Percentiles rank a stretch among this genome's conserved stretches.
Evolutionary conservation across 2,329 filamentous ascomycete genomes (phyloP).

Genomic region (Pochonia chlamydosporia): DNA sequence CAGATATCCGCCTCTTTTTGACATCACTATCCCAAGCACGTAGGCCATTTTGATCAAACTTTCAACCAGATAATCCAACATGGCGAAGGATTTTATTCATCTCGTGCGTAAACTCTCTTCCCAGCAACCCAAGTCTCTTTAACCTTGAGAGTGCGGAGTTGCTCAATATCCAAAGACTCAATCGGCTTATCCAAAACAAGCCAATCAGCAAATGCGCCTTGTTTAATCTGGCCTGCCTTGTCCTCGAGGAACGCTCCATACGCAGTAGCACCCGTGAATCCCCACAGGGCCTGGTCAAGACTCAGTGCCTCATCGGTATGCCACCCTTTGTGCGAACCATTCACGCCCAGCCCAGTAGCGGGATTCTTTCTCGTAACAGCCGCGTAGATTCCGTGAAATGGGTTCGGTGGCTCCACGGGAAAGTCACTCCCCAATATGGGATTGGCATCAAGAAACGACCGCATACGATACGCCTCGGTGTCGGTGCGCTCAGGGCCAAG

Average conservation of each 20-base stretch:
- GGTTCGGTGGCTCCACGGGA: conserved; percentile 63
- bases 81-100: background rate
- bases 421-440: conserved; percentile 65
- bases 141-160: conserved; percentile 48
- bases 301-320: conserved; percentile 52
- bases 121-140: conserved; percentile 66
- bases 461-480: conserved; percentile 61
- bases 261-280: conserved; percentile 56
- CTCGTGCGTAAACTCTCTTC: conserved; percentile 35
- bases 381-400: conserved; percentile 64
- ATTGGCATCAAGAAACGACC: conserved; percentile 45
- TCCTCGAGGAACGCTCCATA: conserved; percentile 54
- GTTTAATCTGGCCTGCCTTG: conserved; percentile 51
- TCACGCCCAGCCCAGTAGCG: conserved; percentile 43
- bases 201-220: conserved; percentile 64
- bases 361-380: conserved; percentile 58
- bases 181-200: conserved; percentile 59
- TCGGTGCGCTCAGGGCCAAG: conserved; percentile 50
- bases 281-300: conserved; percentile 52
- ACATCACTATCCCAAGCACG: too few species aligned
- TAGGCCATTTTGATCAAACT: too few species aligned
- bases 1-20: too few species aligned
- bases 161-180: conserved; percentile 42
- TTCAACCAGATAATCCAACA: too few species aligned
- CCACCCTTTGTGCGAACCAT: conserved; percentile 49